Evolutionary conservation across 768 basidiomycete species (phyloP).

Genomic region (Lentinula lateritia): DNA sequence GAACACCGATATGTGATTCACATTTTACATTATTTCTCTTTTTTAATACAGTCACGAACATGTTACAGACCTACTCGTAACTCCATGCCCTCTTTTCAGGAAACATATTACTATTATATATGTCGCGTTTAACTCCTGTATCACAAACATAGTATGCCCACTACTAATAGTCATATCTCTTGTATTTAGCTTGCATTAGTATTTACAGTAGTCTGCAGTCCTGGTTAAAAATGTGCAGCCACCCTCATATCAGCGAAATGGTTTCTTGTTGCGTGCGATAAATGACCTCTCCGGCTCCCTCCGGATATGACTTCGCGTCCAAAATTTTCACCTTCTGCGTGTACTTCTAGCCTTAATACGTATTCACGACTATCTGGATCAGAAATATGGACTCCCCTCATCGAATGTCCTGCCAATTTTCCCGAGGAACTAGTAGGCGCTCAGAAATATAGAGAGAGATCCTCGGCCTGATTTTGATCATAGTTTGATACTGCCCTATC

Average conservation of each 20-base stretch:
- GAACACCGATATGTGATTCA: neutral
- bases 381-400: constrained; percentile 26
- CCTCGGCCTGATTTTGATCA: neutral
- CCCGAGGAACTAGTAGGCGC: constrained; percentile 35
- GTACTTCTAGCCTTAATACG: neutral
- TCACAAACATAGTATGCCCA: neutral
- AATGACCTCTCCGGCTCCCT: no score
- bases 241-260: no score
- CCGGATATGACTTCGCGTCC: constrained; percentile 10
- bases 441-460: neutral
- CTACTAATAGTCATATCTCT: neutral
- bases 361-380: neutral
- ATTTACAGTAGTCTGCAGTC: neutral
- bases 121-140: neutral
- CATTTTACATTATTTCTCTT: neutral
- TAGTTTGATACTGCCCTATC: constrained; percentile 72
- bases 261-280: no score
- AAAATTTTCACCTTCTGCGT: constrained; percentile 3
- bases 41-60: neutral
- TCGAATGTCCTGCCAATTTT: constrained; percentile 37
- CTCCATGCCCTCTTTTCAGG: neutral
- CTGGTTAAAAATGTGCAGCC: no score
- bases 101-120: neutral
- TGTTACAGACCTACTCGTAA: neutral
- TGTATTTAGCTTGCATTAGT: neutral